A percentile compares a stretch with the other conserved stretches of the same genome.
These are phyloP conservation scores for Chaetomium sp. DNA, from an alignment of 2,329 filamentous ascomycete genomes.

Conservation along the genomic window DNA sequence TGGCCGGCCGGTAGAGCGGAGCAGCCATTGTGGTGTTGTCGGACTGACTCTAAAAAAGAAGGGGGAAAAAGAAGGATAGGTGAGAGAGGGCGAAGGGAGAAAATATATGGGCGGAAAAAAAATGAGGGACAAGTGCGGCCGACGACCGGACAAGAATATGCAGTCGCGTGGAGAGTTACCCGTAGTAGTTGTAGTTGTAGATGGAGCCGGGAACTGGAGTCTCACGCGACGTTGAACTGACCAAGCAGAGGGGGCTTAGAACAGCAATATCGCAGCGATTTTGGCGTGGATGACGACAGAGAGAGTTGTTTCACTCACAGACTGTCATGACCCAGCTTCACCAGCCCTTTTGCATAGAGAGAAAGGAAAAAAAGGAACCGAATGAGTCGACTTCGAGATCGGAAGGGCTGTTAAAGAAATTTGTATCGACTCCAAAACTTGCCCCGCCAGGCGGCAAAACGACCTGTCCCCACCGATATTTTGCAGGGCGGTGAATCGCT, in stretches of 20 bases:
- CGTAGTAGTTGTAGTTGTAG: background rate
- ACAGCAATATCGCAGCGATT: background rate
- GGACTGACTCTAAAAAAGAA: background rate
- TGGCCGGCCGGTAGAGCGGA: constrained; percentile 48
- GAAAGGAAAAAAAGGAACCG: constrained; percentile 6
- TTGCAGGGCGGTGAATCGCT: constrained; percentile 10
- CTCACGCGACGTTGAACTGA: background rate
- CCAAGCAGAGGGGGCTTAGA: constrained; percentile 3
- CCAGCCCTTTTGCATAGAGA: constrained; percentile 19
- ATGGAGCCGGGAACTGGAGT: background rate
- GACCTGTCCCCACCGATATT: constrained; percentile 9
- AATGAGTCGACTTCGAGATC: constrained; percentile 8
- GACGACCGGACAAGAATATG: too few relatives aligned
- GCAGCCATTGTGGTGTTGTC: constrained; percentile 29
- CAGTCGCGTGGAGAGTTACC: too few relatives aligned
- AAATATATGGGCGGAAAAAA: background rate
- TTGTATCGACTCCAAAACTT: constrained; percentile 7
- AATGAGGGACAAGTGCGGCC: background rate
- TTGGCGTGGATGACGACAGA: constrained; percentile 15
- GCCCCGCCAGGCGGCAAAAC: constrained; percentile 16
- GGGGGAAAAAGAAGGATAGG: background rate
- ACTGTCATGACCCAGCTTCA: constrained; percentile 19
- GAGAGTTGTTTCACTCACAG: constrained; percentile 13
- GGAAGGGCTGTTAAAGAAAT: constrained; percentile 8
- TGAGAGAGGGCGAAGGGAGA: background rate